These are phyloP conservation scores for Viola odorata DNA, from an alignment of 345 rosid genomes.

Conservation along the genomic window DNA sequence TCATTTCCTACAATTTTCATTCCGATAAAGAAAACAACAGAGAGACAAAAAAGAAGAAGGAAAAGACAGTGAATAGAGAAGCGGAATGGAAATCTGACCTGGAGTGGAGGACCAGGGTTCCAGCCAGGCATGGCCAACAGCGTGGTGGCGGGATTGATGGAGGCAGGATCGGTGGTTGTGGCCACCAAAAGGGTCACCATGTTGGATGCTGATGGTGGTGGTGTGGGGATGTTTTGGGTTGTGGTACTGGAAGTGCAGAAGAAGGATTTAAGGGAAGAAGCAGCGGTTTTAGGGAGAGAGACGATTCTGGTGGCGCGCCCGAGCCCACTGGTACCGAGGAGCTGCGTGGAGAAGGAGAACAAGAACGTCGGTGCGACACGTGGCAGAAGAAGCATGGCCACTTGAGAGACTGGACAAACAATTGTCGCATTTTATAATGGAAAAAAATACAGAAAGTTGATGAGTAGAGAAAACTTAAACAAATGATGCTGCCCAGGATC, in stretches of 20 bases:
- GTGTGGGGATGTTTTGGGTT: neutral
- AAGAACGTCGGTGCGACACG: too few species aligned
- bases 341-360: too few species aligned
- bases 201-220: neutral
- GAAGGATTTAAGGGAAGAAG: too few species aligned
- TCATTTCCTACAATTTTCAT: conserved; percentile 34
- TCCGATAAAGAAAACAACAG: neutral
- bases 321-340: too few species aligned
- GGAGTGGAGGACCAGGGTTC: conserved; percentile 43
- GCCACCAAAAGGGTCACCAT: conserved; percentile 82
- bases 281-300: too few species aligned
- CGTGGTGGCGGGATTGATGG: conserved; percentile 75
- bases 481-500: conserved; percentile 51
- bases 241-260: too few species aligned
- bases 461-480: neutral
- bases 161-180: conserved; percentile 79
- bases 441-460: too few species aligned
- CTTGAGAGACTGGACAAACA: too few species aligned
- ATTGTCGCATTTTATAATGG: too few species aligned
- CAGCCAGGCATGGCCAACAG: conserved; percentile 73
- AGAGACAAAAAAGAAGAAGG: too few species aligned
- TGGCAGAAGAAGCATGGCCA: too few species aligned
- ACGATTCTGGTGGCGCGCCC: too few species aligned
- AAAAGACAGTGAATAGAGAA: neutral
- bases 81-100: conserved; percentile 24